Percentiles rank a stretch among this genome's conserved stretches.
Evolutionary conservation across 2,329 filamentous ascomycete species (phyloP).

Genomic region (Helotiales sp.): DNA sequence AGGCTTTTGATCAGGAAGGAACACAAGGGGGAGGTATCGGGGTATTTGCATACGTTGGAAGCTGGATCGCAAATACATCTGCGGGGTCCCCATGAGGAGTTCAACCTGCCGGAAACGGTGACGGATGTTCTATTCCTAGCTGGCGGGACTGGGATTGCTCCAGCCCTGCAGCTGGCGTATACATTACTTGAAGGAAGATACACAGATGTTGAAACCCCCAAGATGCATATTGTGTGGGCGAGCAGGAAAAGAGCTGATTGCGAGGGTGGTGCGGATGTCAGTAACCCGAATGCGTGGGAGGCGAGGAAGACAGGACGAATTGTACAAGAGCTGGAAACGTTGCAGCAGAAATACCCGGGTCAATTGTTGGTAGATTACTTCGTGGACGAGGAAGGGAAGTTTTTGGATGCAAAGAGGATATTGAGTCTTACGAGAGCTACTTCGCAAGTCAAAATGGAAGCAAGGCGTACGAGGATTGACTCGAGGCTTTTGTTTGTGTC

Average conservation of each 20-base stretch:
- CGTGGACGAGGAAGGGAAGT: conserved; percentile 78
- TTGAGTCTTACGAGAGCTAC: conserved; percentile 40
- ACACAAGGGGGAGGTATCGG: conserved; percentile 81
- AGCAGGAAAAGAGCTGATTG: conserved; percentile 71
- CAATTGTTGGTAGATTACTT: conserved; percentile 73
- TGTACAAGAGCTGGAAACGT: conserved; percentile 63
- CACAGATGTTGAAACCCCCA: conserved; percentile 44
- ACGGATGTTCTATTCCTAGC: conserved; percentile 78
- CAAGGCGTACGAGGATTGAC: conserved; percentile 26
- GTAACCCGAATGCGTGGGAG: background rate
- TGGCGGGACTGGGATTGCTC: conserved; percentile 90
- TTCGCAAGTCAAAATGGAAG: conserved; percentile 33
- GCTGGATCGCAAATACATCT: conserved; percentile 71
- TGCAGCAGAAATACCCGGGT: conserved; percentile 62
- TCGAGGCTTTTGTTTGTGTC: conserved; percentile 78
- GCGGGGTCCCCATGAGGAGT: conserved; percentile 78
- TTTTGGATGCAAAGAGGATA: conserved; percentile 63
- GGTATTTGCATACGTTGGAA: conserved; percentile 72
- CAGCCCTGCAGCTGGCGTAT: conserved; percentile 80
- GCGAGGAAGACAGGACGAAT: conserved; percentile 52
- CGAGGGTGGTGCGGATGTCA: conserved; percentile 49
- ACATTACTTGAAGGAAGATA: conserved; percentile 56
- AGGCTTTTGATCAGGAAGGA: conserved; percentile 81
- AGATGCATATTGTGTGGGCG: conserved; percentile 82
- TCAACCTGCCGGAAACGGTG: conserved; percentile 59